Conservation (phyloP, 164 flowering plant genomes). For the Dillenia turbinata region DNA sequence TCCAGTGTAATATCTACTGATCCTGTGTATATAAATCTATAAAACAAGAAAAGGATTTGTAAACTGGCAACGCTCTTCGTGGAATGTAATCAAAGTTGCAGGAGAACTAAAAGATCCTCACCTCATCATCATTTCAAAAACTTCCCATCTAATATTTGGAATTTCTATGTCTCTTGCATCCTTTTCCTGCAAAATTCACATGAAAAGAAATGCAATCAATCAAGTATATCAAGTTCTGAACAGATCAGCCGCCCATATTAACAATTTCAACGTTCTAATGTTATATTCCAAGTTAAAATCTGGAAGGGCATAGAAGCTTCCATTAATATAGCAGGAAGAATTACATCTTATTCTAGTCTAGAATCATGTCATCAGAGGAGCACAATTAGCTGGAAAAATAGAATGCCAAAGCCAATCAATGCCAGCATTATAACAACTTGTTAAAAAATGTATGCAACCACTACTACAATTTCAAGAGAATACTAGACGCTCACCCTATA, state of each 20-base stretch:
- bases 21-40: constrained; percentile 70
- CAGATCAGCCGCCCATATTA: too few species aligned
- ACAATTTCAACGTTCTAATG: too few species aligned
- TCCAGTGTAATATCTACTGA: constrained; percentile 50
- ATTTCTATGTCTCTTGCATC: constrained; percentile 96
- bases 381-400: too few species aligned
- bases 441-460: neutral
- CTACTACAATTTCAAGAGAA: neutral
- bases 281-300: too few species aligned
- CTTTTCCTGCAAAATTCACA: constrained; percentile 57
- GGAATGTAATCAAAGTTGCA: neutral
- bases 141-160: constrained; percentile 88
- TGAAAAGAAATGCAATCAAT: too few species aligned
- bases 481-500: constrained; percentile 60
- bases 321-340: too few species aligned
- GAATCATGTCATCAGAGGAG: too few species aligned
- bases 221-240: too few species aligned
- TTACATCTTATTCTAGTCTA: too few species aligned
- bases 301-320: too few species aligned
- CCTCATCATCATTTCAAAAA: constrained; percentile 84
- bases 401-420: too few species aligned
- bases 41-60: constrained; percentile 10
- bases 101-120: constrained; percentile 12
- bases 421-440: too few species aligned
- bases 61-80: neutral